Base-by-base conservation (phyloP, 2,329 filamentous ascomycete genomes). In the Calonectria hawksworthii region DNA sequence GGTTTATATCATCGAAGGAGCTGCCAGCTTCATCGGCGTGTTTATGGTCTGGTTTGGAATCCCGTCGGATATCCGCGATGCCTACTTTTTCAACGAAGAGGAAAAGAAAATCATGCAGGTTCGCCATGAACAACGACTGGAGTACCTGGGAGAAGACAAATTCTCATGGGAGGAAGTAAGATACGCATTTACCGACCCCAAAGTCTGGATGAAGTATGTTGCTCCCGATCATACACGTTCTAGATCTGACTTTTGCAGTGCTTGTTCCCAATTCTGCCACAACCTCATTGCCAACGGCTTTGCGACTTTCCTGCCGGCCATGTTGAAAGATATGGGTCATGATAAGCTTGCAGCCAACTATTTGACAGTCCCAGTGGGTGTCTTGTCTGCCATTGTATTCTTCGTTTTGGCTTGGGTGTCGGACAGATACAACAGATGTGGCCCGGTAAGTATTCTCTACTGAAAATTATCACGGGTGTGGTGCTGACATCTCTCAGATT, bases 291-390 rank as follows among this genome's bases (percentile, higher is more conserved):
- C 88, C 1, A 90, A 90, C 76, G 89, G 89, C 14, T 90, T 91
- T 79, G 87, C 85, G 70, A 90, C 89, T 18, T 91, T 91, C 78
- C 81, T 90, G 8, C 90, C 90, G 1, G 86, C 86, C 1, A 91
- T 92, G 73, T 83, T 91, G 68, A 83, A 85, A 30, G 84, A 83
- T 14, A 87, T 90, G 80, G 88, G 88, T 3, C 90, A 89, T 76
- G 81, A 85, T 50, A 86, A 85, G n/a, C 82, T 90, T 23, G 83
- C 87, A 76, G 86, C 86, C 18, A 88, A 91, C 67, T 86, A 88
- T 30, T 82, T 91, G 56, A 90, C 88, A 2, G 87, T 91, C 1
- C 89, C 89, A 0, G 88, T 90, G 26, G 90, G 89, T 73, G 78
- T 89, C 7, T 86, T 86, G 74, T 88, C 87, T 5, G 87, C 85